Base-by-base conservation (phyloP, 257 asterid genomes). In the Salvia rosmarinus region DNA sequence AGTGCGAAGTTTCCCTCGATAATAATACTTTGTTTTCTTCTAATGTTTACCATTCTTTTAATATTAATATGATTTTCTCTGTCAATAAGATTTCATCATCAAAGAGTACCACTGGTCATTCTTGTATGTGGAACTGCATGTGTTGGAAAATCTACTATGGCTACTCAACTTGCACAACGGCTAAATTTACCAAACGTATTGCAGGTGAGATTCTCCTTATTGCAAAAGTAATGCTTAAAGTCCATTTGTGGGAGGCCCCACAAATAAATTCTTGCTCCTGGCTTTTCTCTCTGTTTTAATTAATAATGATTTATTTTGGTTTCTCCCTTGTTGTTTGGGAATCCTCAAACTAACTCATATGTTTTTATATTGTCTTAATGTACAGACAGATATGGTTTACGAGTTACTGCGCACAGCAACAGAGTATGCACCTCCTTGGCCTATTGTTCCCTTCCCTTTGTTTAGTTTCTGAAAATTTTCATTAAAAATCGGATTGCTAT, bases 91-190 rank as follows among this genome's bases (percentile, higher is more conserved):
- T 91, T 95, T 84, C 99, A 95, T 71, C 98, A 95, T 84, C 96
- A 85, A 81, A 87, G 99, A 81, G 96, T 95, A 64, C 99, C 99
- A 20, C 78, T 95, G 77, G 98, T 95, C 82, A 95, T 95, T 85
- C 99, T 95, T 69, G 98, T 95, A 19, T 95, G 99, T 80, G 99
- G 99, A 72, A 89, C 99, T 84, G 98, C 99, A 76, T 90, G 96
- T 66, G 97, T 90, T 79, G 98, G 98, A 70, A 91, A 95, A 81
- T 95, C 99, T 74, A 95, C 99, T 19, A 92, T 92, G 77, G 98
- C 98, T 55, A 89, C 99, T 68, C 99, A 91, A 74, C 92, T 95
- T 71, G 99, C 99, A n/a, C 99, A 95, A 70, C 88, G 99, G 80
- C 85, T 95, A 40, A 95, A 95, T 83, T 82, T 95, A 80, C 98